Evolutionary conservation across 164 flowering plant species (phyloP), one percentile per base, ranked within the genome.

Genomic region (Nymphaea colorata): DNA sequence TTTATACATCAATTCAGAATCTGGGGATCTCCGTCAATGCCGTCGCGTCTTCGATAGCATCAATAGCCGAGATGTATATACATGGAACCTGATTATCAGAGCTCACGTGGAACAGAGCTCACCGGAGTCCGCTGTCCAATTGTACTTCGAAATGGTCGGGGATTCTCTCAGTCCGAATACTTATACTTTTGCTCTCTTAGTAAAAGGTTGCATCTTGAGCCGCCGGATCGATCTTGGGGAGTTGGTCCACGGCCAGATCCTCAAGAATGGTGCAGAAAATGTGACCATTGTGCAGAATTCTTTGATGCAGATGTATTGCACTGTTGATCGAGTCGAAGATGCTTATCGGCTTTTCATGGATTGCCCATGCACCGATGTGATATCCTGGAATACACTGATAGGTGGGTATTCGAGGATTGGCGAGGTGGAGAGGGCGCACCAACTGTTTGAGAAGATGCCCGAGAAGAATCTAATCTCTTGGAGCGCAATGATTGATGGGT

Each of bases 401-500:
- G n/a, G 66, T 44, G 66, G 61, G 1, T 80, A 79, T 64, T 82
- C 79, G 3, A 80, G 76, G 63, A 72, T 74, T 43, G 83, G 82
- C 6, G 77, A 74, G 65, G 75, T 80, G 18, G 51, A 57, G 10
- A 64, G 72, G 63, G 82, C 77, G 6, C 12, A 55, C 43, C 44
- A 15, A 41, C 7, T 77, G 17, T 82, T 77, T 42, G 83, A 68
- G 16, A 44, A 43, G 10, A 68, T 68, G 70, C 70, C 55, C n/a
- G 17, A 68, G 6, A 69, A 57, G 62, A 69, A 25, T 43, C 0
- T 44, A 43, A 79, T 81, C 16, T 80, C 84, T 72, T 83, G 86
- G 86, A 77, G 78, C 0, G 82, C 80, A 0, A 74, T 81, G 86
- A 81, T 83, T 59, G 79, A 79, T 74, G 81, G 82, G 61, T 70